These are phyloP conservation scores for Kodamaea kaohsiungensis DNA, from an alignment of 805 yeast species.

Conservation along the genomic window DNA sequence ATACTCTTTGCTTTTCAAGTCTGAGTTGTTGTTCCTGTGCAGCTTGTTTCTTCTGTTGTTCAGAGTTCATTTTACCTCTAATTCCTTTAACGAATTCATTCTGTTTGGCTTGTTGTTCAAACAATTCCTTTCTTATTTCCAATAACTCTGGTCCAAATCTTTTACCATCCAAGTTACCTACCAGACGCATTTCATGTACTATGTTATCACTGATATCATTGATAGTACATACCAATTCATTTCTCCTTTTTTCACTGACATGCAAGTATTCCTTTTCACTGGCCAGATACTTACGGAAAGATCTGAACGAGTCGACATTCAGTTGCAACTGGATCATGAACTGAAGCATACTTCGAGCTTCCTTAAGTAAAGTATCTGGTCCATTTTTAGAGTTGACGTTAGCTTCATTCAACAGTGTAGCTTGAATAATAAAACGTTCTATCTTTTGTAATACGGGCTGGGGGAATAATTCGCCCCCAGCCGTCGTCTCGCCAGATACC, in stretches of 20 bases:
- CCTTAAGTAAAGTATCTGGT: conserved; percentile 38
- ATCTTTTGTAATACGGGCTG: conserved; percentile 28
- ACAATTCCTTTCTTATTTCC: conserved; percentile 24
- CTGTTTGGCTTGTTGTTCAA: conserved; percentile 26
- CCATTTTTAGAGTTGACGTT: conserved; percentile 4
- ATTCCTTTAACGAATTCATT: conserved; percentile 16
- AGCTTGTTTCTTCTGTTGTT: conserved; percentile 4
- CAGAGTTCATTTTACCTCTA: conserved; percentile 5
- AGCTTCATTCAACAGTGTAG: conserved; percentile 29
- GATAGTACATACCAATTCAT: conserved; percentile 28
- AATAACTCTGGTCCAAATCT: conserved; percentile 24
- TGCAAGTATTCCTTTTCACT: conserved; percentile 11
- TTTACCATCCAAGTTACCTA: conserved; percentile 20
- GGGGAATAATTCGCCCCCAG: conserved; percentile 39
- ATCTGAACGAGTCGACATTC: background rate
- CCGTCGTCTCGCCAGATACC: conserved; percentile 33
- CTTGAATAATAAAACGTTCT: conserved; percentile 41
- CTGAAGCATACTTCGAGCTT: conserved; percentile 37
- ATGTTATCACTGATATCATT: conserved; percentile 35
- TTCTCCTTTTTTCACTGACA: conserved; percentile 23
- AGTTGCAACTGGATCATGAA: conserved; percentile 25
- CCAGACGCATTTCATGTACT: conserved; percentile 20
- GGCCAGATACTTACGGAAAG: conserved; percentile 3
- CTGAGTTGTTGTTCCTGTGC: conserved; percentile 4
- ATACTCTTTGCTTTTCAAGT: conserved; percentile 5